Evolutionary conservation across 345 rosid species (phyloP).

Genomic region (Euclidium syriacum): DNA sequence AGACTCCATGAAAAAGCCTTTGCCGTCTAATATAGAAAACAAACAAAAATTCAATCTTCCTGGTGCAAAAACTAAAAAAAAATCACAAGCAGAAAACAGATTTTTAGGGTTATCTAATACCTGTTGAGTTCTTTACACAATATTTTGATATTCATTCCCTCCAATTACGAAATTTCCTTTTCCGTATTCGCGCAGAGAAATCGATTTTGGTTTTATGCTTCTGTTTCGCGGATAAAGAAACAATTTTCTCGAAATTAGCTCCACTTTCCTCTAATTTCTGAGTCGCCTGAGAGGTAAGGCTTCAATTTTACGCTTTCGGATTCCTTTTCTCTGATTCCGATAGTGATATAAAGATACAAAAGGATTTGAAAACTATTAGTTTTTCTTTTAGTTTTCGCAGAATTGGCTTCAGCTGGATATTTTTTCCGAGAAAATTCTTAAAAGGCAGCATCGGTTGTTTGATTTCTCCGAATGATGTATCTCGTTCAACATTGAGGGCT

Average conservation of each 20-base stretch:
- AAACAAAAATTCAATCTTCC: neutral
- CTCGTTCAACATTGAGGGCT: neutral
- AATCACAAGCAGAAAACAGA: neutral
- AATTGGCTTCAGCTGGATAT: constrained; percentile 3
- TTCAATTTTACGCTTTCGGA: neutral
- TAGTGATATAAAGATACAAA: neutral
- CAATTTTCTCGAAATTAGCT: neutral
- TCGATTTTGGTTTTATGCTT: neutral
- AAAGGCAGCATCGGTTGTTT: neutral
- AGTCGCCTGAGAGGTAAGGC: constrained; percentile 6
- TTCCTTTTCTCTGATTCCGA: neutral
- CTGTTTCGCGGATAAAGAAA: neutral
- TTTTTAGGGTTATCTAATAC: neutral
- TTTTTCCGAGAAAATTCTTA: neutral
- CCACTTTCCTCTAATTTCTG: neutral
- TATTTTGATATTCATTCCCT: neutral
- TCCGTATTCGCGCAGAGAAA: neutral
- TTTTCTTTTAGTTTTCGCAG: constrained; percentile 5
- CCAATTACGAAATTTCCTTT: neutral
- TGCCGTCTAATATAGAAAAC: neutral
- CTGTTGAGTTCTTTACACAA: neutral
- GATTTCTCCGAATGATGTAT: neutral
- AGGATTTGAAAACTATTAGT: neutral
- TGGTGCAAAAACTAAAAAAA: neutral
- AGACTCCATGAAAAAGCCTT: constrained; percentile 12